phyloP scores from a whole-genome alignment of 1,139 yeast species.

The Saccharomyces pastorianus region DNA sequence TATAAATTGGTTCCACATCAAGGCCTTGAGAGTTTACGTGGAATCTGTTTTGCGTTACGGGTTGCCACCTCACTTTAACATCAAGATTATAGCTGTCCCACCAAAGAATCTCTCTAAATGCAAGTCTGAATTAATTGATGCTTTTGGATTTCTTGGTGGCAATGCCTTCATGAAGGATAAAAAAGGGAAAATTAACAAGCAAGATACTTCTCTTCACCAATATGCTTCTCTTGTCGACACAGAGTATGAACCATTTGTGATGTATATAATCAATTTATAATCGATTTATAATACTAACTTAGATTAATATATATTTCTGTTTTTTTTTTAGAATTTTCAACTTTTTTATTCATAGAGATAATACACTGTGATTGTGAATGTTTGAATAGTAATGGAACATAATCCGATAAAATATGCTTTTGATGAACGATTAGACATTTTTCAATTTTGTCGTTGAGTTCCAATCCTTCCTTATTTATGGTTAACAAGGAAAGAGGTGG shows the following conservation, averaged over 20 bases:
- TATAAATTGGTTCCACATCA: conserved; percentile 83
- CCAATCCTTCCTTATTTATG: background rate
- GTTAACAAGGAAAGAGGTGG: background rate
- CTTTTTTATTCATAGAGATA: background rate
- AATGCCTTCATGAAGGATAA: conserved; percentile 64
- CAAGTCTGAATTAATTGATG: conserved; percentile 57
- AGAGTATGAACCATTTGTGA: conserved; percentile 91
- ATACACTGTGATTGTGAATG: background rate
- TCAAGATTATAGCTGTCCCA: conserved; percentile 38
- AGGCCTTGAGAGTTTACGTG: conserved; percentile 52
- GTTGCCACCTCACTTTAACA: conserved; percentile 83
- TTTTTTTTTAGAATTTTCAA: background rate
- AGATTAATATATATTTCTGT: background rate
- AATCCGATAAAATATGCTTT: background rate
- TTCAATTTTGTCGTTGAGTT: background rate
- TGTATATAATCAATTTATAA: conserved; percentile 46
- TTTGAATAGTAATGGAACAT: background rate
- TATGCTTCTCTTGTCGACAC: conserved; percentile 88
- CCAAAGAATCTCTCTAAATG: conserved; percentile 45
- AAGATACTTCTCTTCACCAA: conserved; percentile 62
- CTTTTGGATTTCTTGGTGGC: conserved; percentile 88
- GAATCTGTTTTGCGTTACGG: conserved; percentile 87
- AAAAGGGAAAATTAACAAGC: conserved; percentile 50
- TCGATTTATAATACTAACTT: background rate
- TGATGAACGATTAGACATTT: background rate